Evolutionary conservation across 768 basidiomycete species (phyloP).

Genomic region (Kwoniella shandongensis): DNA sequence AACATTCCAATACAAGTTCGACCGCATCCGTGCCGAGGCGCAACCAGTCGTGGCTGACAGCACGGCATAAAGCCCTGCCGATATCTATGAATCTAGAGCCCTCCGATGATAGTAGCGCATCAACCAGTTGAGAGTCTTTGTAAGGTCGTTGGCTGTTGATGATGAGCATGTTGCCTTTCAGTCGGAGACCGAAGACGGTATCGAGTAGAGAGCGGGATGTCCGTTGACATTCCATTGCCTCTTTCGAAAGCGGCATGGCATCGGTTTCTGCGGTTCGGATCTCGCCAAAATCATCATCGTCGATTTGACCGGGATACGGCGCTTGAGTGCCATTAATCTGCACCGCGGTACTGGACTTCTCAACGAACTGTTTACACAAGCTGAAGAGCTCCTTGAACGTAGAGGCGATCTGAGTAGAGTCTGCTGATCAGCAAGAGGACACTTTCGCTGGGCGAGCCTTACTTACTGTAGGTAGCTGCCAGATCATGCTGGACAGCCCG

Average conservation of each 20-base stretch:
- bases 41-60: slow-evolving; percentile 62
- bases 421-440: neutral
- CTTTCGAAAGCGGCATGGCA: slow-evolving; percentile 39
- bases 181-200: slow-evolving; percentile 25
- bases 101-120: slow-evolving; percentile 55
- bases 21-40: slow-evolving; percentile 60
- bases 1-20: slow-evolving; percentile 60
- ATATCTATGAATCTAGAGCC: slow-evolving; percentile 61
- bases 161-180: slow-evolving; percentile 22
- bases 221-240: slow-evolving; percentile 33
- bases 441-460: neutral
- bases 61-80: slow-evolving; percentile 61
- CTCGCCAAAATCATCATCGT: slow-evolving; percentile 50
- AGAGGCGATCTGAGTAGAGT: slow-evolving; percentile 11
- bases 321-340: slow-evolving; percentile 3
- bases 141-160: slow-evolving; percentile 9
- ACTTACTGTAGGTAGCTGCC: slow-evolving; percentile 70
- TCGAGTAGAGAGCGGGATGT: slow-evolving; percentile 16
- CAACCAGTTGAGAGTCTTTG: slow-evolving; percentile 42
- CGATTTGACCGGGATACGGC: slow-evolving; percentile 3
- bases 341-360: neutral
- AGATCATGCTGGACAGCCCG: slow-evolving; percentile 63
- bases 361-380: slow-evolving; percentile 10
- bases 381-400: slow-evolving; percentile 17
- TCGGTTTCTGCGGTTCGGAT: slow-evolving; percentile 42